Evolutionary conservation across 2,329 filamentous ascomycete species (phyloP), one percentile per base, ranked within the genome.

Genomic region (Xylariomycetidae sp.): DNA sequence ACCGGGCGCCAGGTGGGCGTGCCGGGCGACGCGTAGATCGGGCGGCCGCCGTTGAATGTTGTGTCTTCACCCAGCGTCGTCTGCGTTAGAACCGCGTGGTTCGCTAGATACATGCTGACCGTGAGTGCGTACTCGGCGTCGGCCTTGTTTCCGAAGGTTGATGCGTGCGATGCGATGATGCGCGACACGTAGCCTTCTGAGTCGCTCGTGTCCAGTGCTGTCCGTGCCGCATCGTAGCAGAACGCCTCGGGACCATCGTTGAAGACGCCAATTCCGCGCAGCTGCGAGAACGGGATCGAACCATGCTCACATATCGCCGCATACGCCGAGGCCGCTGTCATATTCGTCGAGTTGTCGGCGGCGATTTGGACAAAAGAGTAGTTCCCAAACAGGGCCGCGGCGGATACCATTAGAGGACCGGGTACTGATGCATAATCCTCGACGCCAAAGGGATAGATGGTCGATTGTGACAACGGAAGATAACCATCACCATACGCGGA

Each of bases 21-120:
- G 16, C 40, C 40, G 4, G 37, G 33, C 19, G 40, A 39, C 16
- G 19, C 12, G 29, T 40, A 43, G 18, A 43, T 43, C 12, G 22
- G 13, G 19, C 37, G 37, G 15, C 22, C 35, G 15, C 19, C 23
- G 8, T 25, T 4, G 9, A 7, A 26, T n/a, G n/a, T n/a, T 15
- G 31, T n/a, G 6, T 8, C n/a, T 19, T 29, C 31, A n/a, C 16
- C 27, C 16, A 31, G 3, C 14, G 19, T 19, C 1, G 35, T 42
- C 29, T 43, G 32, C 4, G 34, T 33, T 3, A 40, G 19, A 5
- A 43, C 32, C 4, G 40, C 40, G n/a, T 32, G 31, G 34, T 43
- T 43, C 1, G 40, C 37, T 16, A 37, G 38, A 29, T 40, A 43
- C 34, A 40, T 43, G 37, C 34, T 37, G n/a, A 43, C 33, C 37